Evolutionary conservation across 129 eudicot genomes (phyloP).

Genomic region (Saussurea involucrata): DNA sequence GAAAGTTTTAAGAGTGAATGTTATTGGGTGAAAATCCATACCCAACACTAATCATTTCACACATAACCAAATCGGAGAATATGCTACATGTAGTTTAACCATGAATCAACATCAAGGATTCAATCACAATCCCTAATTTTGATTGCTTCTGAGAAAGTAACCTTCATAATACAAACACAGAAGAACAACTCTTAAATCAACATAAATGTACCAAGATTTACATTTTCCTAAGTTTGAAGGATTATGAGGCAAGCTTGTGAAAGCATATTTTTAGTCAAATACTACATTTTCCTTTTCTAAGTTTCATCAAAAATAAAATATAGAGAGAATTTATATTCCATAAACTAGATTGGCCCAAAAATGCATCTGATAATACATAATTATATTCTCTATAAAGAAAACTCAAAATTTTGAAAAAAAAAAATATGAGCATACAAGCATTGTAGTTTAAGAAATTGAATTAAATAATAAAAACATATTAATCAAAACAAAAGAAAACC

Average conservation of each 20-base stretch:
- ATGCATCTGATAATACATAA: neutral
- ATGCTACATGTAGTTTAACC: neutral
- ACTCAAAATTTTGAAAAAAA: neutral
- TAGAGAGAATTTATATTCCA: neutral
- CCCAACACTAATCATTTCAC: neutral
- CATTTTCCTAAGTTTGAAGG: neutral
- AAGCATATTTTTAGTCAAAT: neutral
- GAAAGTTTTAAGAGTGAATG: constrained; percentile 4
- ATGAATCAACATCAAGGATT: neutral
- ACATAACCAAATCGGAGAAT: neutral
- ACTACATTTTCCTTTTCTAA: neutral
- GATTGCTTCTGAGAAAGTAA: neutral
- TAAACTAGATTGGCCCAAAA: neutral
- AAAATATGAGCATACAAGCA: neutral
- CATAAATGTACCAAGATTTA: neutral
- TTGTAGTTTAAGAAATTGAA: neutral
- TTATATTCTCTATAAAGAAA: neutral
- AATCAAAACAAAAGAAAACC: neutral
- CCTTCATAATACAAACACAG: neutral
- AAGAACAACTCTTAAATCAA: neutral
- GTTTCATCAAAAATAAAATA: neutral
- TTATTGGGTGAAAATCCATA: neutral
- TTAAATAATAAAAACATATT: neutral
- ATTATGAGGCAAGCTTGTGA: neutral
- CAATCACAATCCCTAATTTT: neutral